A percentile compares a stretch with the other conserved stretches of the same genome.
These are phyloP conservation scores for Salix arbutifolia DNA, from an alignment of 345 rosid genomes.

Conservation along the genomic window DNA sequence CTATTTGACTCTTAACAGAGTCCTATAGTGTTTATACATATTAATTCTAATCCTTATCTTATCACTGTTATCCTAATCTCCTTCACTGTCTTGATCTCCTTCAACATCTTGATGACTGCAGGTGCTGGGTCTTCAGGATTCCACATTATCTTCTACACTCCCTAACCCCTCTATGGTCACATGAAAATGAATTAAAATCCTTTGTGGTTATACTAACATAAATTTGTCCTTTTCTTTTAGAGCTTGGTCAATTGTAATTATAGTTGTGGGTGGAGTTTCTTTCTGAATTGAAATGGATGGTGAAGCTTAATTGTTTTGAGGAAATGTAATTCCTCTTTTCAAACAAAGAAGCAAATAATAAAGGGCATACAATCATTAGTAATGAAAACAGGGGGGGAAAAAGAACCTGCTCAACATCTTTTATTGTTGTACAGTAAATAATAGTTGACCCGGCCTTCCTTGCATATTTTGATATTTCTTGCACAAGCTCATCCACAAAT, in stretches of 20 bases:
- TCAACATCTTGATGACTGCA: no score
- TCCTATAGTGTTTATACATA: no score
- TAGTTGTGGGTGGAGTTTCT: neutral
- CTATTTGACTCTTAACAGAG: no score
- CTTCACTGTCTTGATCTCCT: no score
- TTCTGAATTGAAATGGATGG: neutral
- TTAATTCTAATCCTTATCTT: no score
- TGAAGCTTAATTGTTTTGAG: neutral
- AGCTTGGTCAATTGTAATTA: neutral
- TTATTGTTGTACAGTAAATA: conserved; percentile 42
- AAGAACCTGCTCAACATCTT: conserved; percentile 42
- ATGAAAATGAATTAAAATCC: no score
- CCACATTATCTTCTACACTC: no score
- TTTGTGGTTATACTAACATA: neutral
- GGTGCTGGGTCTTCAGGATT: no score
- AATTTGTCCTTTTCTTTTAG: neutral
- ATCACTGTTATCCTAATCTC: no score
- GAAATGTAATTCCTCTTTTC: neutral
- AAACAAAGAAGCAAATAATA: neutral
- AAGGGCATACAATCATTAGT: neutral
- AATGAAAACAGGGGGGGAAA: neutral
- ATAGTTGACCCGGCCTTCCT: conserved; percentile 32
- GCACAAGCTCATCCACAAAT: conserved; percentile 36
- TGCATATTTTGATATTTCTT: conserved; percentile 33
- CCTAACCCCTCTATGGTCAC: no score